A percentile compares a stretch with the other conserved stretches of the same genome.
Evolutionary conservation across 1,139 yeast genomes (phyloP).

Genomic region (Kodamaea ohmeri): DNA sequence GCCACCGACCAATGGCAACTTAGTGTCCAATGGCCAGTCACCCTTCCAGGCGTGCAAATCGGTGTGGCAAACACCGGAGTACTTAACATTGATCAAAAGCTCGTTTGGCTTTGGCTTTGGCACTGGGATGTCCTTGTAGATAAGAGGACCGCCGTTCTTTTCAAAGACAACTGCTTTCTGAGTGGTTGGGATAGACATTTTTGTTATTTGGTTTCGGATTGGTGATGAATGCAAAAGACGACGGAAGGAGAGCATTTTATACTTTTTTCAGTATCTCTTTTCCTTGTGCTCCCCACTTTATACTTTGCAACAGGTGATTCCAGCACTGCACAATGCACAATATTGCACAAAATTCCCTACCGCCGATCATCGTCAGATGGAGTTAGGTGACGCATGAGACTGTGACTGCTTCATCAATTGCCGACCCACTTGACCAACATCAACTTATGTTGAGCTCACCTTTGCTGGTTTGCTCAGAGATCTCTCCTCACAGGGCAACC

Average conservation of each 20-base stretch:
- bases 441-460: background rate
- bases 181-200: constrained; percentile 48
- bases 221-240: constrained; percentile 3
- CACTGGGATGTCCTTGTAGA: constrained; percentile 61
- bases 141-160: constrained; percentile 61
- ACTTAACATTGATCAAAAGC: constrained; percentile 58
- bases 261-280: background rate
- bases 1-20: constrained; percentile 74
- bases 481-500: background rate
- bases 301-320: constrained; percentile 4
- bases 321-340: constrained; percentile 3
- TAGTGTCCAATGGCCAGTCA: constrained; percentile 66
- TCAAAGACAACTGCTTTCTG: constrained; percentile 76
- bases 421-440: no score
- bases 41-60: constrained; percentile 74
- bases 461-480: background rate
- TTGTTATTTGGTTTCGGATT: constrained; percentile 5
- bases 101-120: constrained; percentile 61
- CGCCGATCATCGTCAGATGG: background rate
- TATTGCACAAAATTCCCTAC: background rate
- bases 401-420: no score
- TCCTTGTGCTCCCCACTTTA: background rate
- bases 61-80: constrained; percentile 68
- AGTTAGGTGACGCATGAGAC: background rate
- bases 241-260: constrained; percentile 1